Evolutionary conservation across 208 protist genomes (phyloP).

Genomic region (Kentomonas sorsogonicus): DNA sequence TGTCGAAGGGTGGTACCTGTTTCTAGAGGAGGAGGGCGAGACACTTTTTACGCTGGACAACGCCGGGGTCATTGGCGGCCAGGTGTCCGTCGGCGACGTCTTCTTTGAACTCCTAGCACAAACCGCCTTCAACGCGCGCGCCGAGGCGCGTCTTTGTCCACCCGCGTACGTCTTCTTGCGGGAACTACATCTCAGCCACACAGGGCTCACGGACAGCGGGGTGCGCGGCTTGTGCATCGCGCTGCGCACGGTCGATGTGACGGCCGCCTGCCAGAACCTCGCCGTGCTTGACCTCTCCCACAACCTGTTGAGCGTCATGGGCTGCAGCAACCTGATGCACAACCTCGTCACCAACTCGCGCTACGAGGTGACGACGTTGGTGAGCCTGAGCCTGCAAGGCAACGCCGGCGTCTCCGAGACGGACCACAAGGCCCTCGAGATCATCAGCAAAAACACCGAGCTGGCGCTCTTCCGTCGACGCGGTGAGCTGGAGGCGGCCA

Average conservation of each 20-base stretch:
- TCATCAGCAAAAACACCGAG: no score
- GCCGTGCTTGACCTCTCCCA: conserved; percentile 53
- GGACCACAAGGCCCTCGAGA: no score
- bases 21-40: conserved; percentile 23
- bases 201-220: conserved; percentile 59
- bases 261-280: conserved; percentile 41
- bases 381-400: conserved; percentile 14
- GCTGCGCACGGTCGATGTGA: conserved; percentile 14
- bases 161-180: conserved; percentile 44
- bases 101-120: conserved; percentile 63
- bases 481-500: no score
- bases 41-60: conserved; percentile 40
- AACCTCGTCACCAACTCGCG: conserved; percentile 7
- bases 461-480: no score
- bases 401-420: no score
- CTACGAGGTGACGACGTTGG: conserved; percentile 7
- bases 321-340: conserved; percentile 41
- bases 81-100: conserved; percentile 64
- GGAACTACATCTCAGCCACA: conserved; percentile 51
- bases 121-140: conserved; percentile 44
- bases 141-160: conserved; percentile 23
- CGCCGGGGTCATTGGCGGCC: conserved; percentile 19
- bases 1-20: conserved; percentile 21
- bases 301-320: conserved; percentile 48
- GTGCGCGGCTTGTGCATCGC: conserved; percentile 45